Evolutionary conservation across 495 filamentous ascomycete species (phyloP).

Genomic region (Niebla homalea): DNA sequence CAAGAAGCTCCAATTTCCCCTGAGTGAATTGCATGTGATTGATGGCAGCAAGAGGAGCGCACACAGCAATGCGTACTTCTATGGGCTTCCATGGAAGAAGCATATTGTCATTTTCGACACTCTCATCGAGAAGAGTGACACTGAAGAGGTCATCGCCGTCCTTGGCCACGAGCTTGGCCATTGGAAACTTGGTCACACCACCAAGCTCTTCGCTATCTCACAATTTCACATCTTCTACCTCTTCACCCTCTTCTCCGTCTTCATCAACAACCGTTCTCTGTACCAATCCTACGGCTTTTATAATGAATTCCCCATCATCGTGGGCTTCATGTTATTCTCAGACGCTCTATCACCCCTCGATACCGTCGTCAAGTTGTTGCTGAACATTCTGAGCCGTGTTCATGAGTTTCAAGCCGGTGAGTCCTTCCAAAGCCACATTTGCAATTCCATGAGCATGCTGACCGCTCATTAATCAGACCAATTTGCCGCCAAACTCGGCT

Average conservation of each 20-base stretch:
- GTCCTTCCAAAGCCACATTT: conserved; percentile 8
- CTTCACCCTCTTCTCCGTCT: conserved; percentile 89
- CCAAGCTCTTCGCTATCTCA: conserved; percentile 76
- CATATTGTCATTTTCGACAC: conserved; percentile 99
- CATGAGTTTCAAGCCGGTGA: conserved; percentile 93
- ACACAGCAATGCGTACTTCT: conserved; percentile 98
- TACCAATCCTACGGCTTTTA: conserved; percentile 85
- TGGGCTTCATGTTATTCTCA: conserved; percentile 93
- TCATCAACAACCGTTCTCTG: conserved; percentile 86
- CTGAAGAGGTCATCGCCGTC: conserved; percentile 86
- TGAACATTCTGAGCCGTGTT: conserved; percentile 88
- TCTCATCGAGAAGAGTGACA: conserved; percentile 83
- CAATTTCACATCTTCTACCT: conserved; percentile 88
- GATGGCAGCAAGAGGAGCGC: conserved; percentile 95
- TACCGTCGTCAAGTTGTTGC: conserved; percentile 76
- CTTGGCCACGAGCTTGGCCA: conserved; percentile 92
- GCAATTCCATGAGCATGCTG: conserved; percentile 7
- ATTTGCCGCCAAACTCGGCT: conserved; percentile 80
- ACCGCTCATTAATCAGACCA: conserved; percentile 33
- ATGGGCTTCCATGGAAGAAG: conserved; percentile 97
- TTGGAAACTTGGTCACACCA: conserved; percentile 92
- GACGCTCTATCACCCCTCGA: conserved; percentile 88
- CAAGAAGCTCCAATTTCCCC: conserved; percentile 73
- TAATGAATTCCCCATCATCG: conserved; percentile 75
- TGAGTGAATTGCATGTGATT: conserved; percentile 84